Evolutionary conservation across 1,284 basidiomycete species (phyloP), one percentile per base, ranked within the genome.

Genomic region (Heterobasidion annosum): DNA sequence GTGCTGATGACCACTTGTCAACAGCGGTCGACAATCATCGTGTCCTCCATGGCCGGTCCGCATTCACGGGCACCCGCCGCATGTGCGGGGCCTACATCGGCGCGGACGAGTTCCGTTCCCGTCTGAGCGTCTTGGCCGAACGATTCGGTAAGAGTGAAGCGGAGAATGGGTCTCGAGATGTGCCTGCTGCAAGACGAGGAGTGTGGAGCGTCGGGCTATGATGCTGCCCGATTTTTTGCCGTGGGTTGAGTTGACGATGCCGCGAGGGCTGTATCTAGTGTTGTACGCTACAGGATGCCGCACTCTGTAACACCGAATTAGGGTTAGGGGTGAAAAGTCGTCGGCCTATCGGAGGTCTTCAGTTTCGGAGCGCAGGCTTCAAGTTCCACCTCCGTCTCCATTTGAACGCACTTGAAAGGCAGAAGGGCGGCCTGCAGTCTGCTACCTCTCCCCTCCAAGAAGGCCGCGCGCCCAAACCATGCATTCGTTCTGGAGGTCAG

Each of bases 61-160:
- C 85, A 0, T 99, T 98, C 66, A 81, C 82, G 1, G 96, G 97
- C 3, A 82, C 83, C 64, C 81, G 96, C 2, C 79, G 91, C 1
- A 91, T 99, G 82, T 98, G 96, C 63, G 96, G 96, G 0, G 95
- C 95, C 0, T 99, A 99, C 65, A 81, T 97, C 52, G 91, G 91
- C 0, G 75, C 82, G n/a, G 94, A 97, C 64, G 94, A 97, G 66
- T 96, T 87, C 68, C 77, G 77, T 35, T 93, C 91, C 0, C 83
- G 85, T 60, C 73, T 93, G 7, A 75, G 77, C 1, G 86, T 90
- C 2, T 74, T 95, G 19, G 70, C 65, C 43, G 84, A 86, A 67
- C 76, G 69, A 59, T 85, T 80, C 57, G 67, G 37, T 7, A 8
- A 40, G 37, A 40, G 6, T 5, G 37, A 40, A 4, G 10, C 37